These are phyloP conservation scores for Boletellus deceptivus DNA, from an alignment of 1,284 basidiomycete species.

Conservation along the genomic window DNA sequence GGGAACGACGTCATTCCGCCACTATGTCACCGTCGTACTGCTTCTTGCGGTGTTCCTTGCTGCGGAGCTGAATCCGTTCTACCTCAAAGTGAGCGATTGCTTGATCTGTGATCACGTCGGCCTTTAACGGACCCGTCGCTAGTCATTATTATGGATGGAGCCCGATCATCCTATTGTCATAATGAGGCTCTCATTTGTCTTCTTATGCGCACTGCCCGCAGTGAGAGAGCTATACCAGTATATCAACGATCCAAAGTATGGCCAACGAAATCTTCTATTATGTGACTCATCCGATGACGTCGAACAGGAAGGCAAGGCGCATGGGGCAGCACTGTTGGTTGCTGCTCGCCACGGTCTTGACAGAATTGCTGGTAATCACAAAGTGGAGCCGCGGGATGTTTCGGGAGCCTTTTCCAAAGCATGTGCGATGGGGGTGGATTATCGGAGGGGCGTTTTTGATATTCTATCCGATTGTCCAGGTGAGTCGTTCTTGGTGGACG, in stretches of 20 bases:
- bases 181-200: constrained; percentile 68
- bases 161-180: constrained; percentile 83
- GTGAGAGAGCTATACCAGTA: constrained; percentile 79
- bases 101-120: constrained; percentile 6
- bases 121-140: constrained; percentile 7
- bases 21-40: constrained; percentile 72
- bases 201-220: constrained; percentile 79
- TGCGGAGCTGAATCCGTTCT: constrained; percentile 82
- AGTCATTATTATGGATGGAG: constrained; percentile 83
- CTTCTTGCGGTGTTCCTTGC: constrained; percentile 77
- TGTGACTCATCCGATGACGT: constrained; percentile 9
- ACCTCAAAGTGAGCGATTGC: constrained; percentile 60
- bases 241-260: constrained; percentile 70
- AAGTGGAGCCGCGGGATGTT: constrained; percentile 80
- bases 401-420: constrained; percentile 56
- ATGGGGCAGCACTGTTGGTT: constrained; percentile 89
- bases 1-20: constrained; percentile 70
- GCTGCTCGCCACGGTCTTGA: constrained; percentile 74
- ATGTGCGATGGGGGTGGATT: constrained; percentile 65
- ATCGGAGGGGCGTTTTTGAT: constrained; percentile 55
- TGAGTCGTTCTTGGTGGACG: constrained; percentile 30
- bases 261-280: constrained; percentile 23
- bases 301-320: constrained; percentile 62
- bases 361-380: constrained; percentile 69
- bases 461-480: constrained; percentile 67